A percentile compares a stretch with the other conserved stretches of the same genome.
These are phyloP conservation scores for Yarrowia galli DNA, from an alignment of 1,139 yeast species.

Conservation along the genomic window DNA sequence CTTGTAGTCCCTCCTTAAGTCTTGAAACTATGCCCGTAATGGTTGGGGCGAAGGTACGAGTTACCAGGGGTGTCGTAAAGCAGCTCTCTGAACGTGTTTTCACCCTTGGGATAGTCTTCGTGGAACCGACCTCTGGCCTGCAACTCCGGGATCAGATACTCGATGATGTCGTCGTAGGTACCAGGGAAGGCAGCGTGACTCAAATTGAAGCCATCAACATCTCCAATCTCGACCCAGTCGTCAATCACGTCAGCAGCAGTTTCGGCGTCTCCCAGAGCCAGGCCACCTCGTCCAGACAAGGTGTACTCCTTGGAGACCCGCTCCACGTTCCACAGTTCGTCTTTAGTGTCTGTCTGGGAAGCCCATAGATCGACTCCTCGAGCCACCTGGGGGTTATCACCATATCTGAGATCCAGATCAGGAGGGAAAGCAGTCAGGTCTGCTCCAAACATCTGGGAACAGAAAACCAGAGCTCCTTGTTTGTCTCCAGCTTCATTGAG, in stretches of 20 bases:
- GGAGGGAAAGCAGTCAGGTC: conserved; percentile 48
- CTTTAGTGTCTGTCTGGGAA: conserved; percentile 43
- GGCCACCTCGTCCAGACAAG: conserved; percentile 50
- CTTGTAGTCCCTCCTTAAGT: neutral
- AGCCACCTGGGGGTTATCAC: conserved; percentile 47
- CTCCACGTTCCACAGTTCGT: conserved; percentile 46
- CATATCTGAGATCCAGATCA: conserved; percentile 49
- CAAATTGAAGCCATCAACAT: conserved; percentile 53
- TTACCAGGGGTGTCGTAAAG: conserved; percentile 39
- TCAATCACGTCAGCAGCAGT: conserved; percentile 52
- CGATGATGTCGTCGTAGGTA: conserved; percentile 52
- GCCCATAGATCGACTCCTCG: conserved; percentile 45
- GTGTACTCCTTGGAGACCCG: conserved; percentile 48
- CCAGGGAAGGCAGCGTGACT: conserved; percentile 51
- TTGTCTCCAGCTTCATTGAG: conserved; percentile 45
- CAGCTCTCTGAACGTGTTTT: conserved; percentile 43
- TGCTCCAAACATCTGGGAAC: conserved; percentile 52
- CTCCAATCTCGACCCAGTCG: conserved; percentile 52
- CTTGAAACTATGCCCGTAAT: conserved; percentile 22
- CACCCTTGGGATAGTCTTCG: conserved; percentile 50
- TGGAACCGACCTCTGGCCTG: conserved; percentile 51
- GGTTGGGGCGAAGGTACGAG: neutral
- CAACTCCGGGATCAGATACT: conserved; percentile 52
- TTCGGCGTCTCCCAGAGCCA: conserved; percentile 49
- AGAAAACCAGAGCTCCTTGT: conserved; percentile 50